Evolutionary conservation across 2,329 filamentous ascomycete species (phyloP).

Genomic region (Beauveria caledonica): DNA sequence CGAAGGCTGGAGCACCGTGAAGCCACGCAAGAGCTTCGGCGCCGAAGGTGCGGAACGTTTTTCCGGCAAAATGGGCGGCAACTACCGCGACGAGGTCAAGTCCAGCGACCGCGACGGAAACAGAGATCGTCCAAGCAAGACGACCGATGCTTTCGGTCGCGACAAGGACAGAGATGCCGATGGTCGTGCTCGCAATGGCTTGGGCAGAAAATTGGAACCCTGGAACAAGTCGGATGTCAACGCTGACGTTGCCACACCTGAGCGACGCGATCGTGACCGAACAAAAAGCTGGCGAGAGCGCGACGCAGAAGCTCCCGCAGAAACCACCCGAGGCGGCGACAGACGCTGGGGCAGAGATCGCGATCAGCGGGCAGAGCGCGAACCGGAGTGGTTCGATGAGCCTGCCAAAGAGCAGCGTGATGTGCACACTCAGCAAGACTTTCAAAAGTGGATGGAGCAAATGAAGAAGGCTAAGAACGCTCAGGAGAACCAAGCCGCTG

Average conservation of each 20-base stretch:
- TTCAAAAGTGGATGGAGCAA: slow-evolving; percentile 86
- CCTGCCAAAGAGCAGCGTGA: slow-evolving; percentile 60
- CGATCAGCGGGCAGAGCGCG: slow-evolving; percentile 54
- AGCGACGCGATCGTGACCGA: slow-evolving; percentile 46
- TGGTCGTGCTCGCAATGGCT: slow-evolving; percentile 54
- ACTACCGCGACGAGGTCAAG: slow-evolving; percentile 33
- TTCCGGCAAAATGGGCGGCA: slow-evolving; percentile 54
- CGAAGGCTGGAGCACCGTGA: slow-evolving; percentile 68
- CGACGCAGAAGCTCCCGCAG: slow-evolving; percentile 31
- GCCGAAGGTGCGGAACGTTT: slow-evolving; percentile 65
- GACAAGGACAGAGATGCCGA: slow-evolving; percentile 47
- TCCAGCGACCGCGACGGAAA: slow-evolving; percentile 47
- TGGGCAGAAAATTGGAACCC: slow-evolving; percentile 59
- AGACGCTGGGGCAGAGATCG: slow-evolving; percentile 47
- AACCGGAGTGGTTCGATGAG: slow-evolving; percentile 86
- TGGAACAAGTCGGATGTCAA: slow-evolving; percentile 60
- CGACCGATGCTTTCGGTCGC: slow-evolving; percentile 41
- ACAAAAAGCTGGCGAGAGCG: slow-evolving; percentile 55
- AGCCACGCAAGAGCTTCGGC: slow-evolving; percentile 66
- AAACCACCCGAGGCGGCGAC: slow-evolving; percentile 37
- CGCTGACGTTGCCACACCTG: slow-evolving; percentile 24
- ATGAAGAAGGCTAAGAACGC: slow-evolving; percentile 63
- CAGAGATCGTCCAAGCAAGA: slow-evolving; percentile 38
- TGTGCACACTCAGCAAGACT: slow-evolving; percentile 78
- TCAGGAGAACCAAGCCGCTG: slow-evolving; percentile 21